Percentiles rank a stretch among this genome's conserved stretches.
Conservation (phyloP, 768 basidiomycete species). For the Tricholoma saponaceum region DNA sequence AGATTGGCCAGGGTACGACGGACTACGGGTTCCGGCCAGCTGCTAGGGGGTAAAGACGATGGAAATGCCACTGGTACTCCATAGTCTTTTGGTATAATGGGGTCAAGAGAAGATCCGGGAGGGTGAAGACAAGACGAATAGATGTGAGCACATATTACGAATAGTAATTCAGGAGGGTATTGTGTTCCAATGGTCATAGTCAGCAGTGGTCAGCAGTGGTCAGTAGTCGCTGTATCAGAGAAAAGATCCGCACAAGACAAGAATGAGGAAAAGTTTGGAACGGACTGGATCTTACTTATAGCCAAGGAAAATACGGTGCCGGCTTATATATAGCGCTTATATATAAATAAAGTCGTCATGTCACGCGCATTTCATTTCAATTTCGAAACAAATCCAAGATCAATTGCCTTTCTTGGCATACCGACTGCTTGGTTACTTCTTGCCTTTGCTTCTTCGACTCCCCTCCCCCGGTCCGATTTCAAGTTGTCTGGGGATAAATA, state of each 20-base stretch:
- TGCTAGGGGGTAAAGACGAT: conserved; percentile 66
- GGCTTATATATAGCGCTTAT: not conserved
- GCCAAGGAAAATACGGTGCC: not conserved
- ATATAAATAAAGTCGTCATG: not conserved
- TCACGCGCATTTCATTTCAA: not conserved
- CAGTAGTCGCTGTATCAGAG: too few species aligned
- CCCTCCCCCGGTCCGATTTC: not conserved
- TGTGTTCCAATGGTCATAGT: conserved; percentile 32
- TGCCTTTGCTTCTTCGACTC: not conserved
- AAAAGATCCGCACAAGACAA: too few species aligned
- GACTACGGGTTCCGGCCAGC: conserved; percentile 64
- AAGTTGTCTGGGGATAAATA: too few species aligned
- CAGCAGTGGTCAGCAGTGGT: not conserved
- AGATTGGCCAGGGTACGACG: conserved; percentile 66
- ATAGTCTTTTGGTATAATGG: conserved; percentile 46
- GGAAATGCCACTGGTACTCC: conserved; percentile 61
- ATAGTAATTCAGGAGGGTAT: conserved; percentile 71
- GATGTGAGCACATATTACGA: conserved; percentile 68
- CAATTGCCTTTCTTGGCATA: not conserved
- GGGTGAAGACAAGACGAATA: conserved; percentile 62
- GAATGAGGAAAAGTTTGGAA: not conserved
- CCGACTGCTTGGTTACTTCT: not conserved
- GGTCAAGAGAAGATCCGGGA: conserved; percentile 60
- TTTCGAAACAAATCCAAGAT: not conserved
- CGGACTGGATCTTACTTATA: not conserved